Base-by-base conservation (phyloP, 345 rosid genomes). In the Citrus maxima region DNA sequence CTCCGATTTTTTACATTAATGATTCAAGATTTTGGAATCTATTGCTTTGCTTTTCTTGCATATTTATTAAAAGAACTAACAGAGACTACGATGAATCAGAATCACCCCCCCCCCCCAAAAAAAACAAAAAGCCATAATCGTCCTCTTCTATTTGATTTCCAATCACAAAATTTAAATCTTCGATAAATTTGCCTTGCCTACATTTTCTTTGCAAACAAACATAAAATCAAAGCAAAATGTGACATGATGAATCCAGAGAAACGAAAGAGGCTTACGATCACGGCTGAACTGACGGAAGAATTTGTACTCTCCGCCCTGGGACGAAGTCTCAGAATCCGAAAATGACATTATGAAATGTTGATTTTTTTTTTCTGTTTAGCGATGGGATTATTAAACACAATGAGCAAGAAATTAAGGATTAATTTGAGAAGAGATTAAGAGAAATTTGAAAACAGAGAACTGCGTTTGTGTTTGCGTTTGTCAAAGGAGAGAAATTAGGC, bases 281-380 rank as follows among this genome's bases (percentile, higher is more conserved):
- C 92, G 98, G 86, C 91, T 92, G 77, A 77, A 76, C 55, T 88
- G 93, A 67, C 97, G 95, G 69, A 93, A 95, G 86, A 88, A 91
- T 81, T 88, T 92, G 85, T 92, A 83, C 37, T 88, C 92, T 46
- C 77, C 86, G 83, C 85, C 82, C 18, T 85, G 86, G 27, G 89
- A 72, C 16, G 91, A 83, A 32, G 92, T 38, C 7, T 92, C 98
- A 7, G 93, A 92, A 83, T 93, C 97, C 16, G 95, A 88, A 76
- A 88, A 82, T 2, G 93, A 88, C 98, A 93, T 93, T 73, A 56
- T 69, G 32, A 42, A 6, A 54, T 25, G 16, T 8, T n/a, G 9
- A 32, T 0, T 46, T 46, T 46, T 2, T 12, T 46, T 46, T 3
- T 46, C 3, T 10, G 1, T 46, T 46, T 12, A 13, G 51, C 51